A percentile compares a stretch with the other conserved stretches of the same genome.
Conservation (phyloP, 306 rosid genomes). For the Hippophae gyantsensis region DNA sequence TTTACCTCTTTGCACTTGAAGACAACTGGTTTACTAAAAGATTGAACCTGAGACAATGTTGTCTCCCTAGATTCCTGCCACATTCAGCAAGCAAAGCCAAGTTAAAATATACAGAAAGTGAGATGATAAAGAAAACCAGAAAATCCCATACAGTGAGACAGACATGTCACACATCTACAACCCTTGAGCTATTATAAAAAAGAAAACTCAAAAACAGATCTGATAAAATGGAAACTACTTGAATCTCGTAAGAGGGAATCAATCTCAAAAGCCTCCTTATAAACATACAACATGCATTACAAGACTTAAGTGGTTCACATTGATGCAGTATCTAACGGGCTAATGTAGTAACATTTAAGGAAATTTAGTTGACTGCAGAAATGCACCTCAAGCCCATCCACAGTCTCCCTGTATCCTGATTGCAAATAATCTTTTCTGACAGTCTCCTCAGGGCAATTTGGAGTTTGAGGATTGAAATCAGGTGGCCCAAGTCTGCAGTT, state of each 20-base stretch:
- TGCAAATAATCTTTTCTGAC: conserved; percentile 74
- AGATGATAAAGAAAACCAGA: background rate
- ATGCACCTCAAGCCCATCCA: conserved; percentile 84
- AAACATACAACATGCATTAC: no score
- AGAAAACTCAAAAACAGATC: no score
- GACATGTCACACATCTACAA: no score
- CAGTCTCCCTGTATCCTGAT: conserved; percentile 74
- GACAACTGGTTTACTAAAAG: conserved; percentile 44
- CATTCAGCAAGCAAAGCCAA: conserved; percentile 25
- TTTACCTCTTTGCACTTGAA: conserved; percentile 78
- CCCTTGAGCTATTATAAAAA: no score
- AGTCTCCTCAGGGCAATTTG: conserved; percentile 86
- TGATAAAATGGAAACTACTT: no score
- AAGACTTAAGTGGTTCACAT: background rate
- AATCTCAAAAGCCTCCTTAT: no score
- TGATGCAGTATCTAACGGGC: background rate
- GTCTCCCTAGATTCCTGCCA: conserved; percentile 79
- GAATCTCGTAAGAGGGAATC: no score
- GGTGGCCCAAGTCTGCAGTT: conserved; percentile 86
- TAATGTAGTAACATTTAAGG: background rate
- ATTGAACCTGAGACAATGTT: conserved; percentile 48
- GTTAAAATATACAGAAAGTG: conserved; percentile 8
- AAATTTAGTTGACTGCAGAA: background rate
- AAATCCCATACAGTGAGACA: background rate
- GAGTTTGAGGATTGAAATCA: conserved; percentile 70